A percentile compares a stretch with the other conserved stretches of the same genome.
phyloP scores from a whole-genome alignment of 2,329 filamentous ascomycete genomes.

The Fusarium devonianum region DNA sequence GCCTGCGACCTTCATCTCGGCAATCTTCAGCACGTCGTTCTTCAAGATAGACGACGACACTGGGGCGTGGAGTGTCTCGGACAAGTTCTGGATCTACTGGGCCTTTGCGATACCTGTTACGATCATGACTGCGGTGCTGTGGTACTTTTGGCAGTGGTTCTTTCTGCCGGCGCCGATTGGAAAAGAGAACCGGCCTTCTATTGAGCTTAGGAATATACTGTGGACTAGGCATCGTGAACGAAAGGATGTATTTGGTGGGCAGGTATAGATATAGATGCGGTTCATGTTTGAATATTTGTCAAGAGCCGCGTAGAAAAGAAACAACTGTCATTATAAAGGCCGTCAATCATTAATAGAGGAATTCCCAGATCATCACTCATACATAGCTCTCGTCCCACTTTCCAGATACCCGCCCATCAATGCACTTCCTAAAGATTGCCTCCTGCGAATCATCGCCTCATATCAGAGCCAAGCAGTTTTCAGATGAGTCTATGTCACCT shows the following conservation, averaged over 20 bases:
- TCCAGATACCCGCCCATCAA: too few relatives aligned
- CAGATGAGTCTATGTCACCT: neutral
- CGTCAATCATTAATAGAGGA: too few relatives aligned
- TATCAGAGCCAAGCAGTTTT: neutral
- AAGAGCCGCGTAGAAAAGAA: too few relatives aligned
- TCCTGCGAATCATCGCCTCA: too few relatives aligned
- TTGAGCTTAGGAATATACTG: neutral
- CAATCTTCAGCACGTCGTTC: constrained; percentile 57
- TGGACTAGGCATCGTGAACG: neutral
- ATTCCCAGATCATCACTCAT: too few relatives aligned
- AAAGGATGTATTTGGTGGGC: neutral
- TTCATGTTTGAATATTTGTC: too few relatives aligned
- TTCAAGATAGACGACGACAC: constrained; percentile 45
- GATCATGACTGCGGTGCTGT: constrained; percentile 20
- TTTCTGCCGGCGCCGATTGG: constrained; percentile 11
- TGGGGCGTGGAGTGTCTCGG: constrained; percentile 40
- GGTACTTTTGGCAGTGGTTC: constrained; percentile 28
- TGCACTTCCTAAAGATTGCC: too few relatives aligned
- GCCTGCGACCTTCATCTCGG: constrained; percentile 58
- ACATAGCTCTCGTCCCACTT: too few relatives aligned
- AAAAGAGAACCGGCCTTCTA: constrained; percentile 7
- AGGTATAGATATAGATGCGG: neutral
- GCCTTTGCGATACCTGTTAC: constrained; percentile 44
- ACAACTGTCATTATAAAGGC: too few relatives aligned
- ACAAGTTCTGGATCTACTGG: constrained; percentile 49